phyloP scores from a whole-genome alignment of 352 stramenopile genomes.

The Aphanomyces cochlioides region DNA sequence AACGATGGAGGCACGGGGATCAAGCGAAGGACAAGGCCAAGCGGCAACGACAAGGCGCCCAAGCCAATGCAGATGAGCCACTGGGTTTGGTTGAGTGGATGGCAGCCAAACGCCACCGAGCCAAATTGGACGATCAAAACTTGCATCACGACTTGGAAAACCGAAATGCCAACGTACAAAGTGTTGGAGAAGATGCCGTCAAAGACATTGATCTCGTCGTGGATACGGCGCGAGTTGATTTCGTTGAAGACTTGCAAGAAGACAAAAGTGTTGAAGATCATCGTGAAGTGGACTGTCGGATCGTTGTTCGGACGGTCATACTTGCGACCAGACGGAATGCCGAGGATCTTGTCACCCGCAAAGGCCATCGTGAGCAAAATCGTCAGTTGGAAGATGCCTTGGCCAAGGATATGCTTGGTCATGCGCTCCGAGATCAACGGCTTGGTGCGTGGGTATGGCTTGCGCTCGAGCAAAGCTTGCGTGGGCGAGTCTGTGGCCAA shows the following conservation, averaged over 20 bases:
- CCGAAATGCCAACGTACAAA: slow-evolving; percentile 89
- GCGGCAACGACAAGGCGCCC: slow-evolving; percentile 46
- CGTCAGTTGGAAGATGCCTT: slow-evolving; percentile 73
- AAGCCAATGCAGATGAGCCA: slow-evolving; percentile 61
- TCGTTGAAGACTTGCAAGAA: slow-evolving; percentile 92
- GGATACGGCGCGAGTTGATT: slow-evolving; percentile 75
- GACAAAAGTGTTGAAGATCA: slow-evolving; percentile 97
- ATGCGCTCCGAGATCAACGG: slow-evolving; percentile 82
- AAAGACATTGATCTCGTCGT: slow-evolving; percentile 95
- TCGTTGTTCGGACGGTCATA: slow-evolving; percentile 32
- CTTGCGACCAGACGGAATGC: slow-evolving; percentile 32
- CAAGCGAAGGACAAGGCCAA: slow-evolving; percentile 50
- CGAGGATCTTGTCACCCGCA: slow-evolving; percentile 34
- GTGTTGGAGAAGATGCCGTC: slow-evolving; percentile 86
- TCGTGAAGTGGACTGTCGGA: slow-evolving; percentile 89
- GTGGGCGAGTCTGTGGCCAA: slow-evolving; percentile 83
- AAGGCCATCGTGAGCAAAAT: slow-evolving; percentile 71
- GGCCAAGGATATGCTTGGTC: slow-evolving; percentile 83
- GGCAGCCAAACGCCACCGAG: slow-evolving; percentile 63
- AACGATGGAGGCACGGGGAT: slow-evolving; percentile 58
- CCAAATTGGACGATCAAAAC: slow-evolving; percentile 94
- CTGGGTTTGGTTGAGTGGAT: slow-evolving; percentile 40
- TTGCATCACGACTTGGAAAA: slow-evolving; percentile 88
- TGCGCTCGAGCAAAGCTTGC: slow-evolving; percentile 60
- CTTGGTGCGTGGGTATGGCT: slow-evolving; percentile 65